Conservation (phyloP, 805 yeast species). For the Candida arabinofermentans region DNA sequence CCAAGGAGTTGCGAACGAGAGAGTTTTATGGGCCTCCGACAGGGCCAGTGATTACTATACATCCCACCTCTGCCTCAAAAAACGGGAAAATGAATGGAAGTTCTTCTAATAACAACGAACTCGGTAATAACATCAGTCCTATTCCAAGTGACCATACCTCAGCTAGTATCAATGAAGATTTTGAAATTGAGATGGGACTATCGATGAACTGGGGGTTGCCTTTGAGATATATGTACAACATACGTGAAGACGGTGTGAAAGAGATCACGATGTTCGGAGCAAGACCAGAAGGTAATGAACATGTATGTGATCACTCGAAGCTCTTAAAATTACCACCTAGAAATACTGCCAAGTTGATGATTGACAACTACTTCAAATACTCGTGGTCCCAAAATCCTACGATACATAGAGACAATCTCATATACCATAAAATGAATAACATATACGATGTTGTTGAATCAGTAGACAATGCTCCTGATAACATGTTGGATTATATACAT, state of each 20-base stretch:
- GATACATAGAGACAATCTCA: conserved; percentile 5
- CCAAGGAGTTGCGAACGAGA: conserved; percentile 10
- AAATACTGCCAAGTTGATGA: background rate
- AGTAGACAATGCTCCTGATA: background rate
- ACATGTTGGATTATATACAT: conserved; percentile 1
- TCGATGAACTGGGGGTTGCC: conserved; percentile 4
- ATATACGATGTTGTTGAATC: conserved; percentile 5
- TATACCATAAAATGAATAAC: conserved; percentile 2
- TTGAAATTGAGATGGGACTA: conserved; percentile 6
- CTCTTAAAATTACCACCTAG: conserved; percentile 5
- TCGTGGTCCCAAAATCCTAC: conserved; percentile 19
- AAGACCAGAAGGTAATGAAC: background rate
- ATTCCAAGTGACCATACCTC: background rate
- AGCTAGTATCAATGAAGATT: background rate
- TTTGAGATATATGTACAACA: conserved; percentile 2
- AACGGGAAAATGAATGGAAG: background rate
- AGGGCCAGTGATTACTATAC: background rate
- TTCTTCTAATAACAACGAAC: background rate
- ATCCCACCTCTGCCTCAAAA: conserved; percentile 1
- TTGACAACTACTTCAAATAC: conserved; percentile 11
- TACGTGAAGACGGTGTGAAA: conserved; percentile 4
- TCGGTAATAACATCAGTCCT: too few species aligned
- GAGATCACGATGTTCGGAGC: conserved; percentile 12
- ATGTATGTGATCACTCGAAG: background rate
- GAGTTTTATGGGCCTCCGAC: conserved; percentile 3